Evolutionary conservation across 768 basidiomycete genomes (phyloP), one percentile per base, ranked within the genome.

Genomic region (Leccinum truebloodii): DNA sequence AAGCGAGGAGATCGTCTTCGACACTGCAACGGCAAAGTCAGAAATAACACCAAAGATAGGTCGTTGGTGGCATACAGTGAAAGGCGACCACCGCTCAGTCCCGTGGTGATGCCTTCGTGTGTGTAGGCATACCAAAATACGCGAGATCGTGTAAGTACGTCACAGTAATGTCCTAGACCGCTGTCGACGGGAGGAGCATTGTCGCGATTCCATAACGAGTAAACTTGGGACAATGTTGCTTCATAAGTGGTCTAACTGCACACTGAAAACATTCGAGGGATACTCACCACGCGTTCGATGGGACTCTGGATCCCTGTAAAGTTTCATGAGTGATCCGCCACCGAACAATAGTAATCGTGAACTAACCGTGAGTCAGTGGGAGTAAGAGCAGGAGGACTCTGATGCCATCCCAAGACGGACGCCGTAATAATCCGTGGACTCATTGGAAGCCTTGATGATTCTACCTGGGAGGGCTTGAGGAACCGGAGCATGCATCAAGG

Each of bases 121-220:
- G 89, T 84, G 63, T 94, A 85, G 7, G 90, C 86, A 67, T 94
- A 96, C 91, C 93, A 96, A 71, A 93, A 95, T 34, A 95, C 80
- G 32, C 94, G 81, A 3, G 91, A 87, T 35, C 92, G 85, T 35
- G 90, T 79, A 76, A 76, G 76, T 7, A 79, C 72, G 37, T 87
- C 84, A 55, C 89, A 83, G 54, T 87, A 86, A 35, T 81, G 78
- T 3, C 79, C 80, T 48, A 78, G 76, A 22, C 81, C 81, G 52
- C 78, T 82, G 57, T 80, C 77, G 22, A 84, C 73, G 14, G 81
- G 79, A 1, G 80, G 76, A 37, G 75, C 59, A 18, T 68, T 65
- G 62, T 81, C 76, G 20, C 86, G 74, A 34, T 83, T 85, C 67
- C 91, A 95, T 7, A 95, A 78, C 0, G 86, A 81, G 69, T 87